These are phyloP conservation scores for Prunus armeniaca DNA, from an alignment of 306 rosid species.

Conservation along the genomic window DNA sequence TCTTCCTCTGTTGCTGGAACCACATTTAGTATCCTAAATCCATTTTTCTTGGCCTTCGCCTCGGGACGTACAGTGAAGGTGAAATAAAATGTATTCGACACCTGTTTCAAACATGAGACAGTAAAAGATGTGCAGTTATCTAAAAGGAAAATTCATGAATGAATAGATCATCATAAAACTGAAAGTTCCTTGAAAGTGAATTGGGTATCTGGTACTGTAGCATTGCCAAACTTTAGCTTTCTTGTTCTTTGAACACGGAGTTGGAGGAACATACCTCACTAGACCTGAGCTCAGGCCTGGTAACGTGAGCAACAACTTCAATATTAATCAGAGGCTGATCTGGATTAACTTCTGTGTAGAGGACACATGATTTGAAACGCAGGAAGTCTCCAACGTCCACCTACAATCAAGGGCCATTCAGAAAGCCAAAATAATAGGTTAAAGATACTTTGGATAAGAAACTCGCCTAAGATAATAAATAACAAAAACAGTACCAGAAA, in stretches of 20 bases:
- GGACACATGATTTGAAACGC: conserved; percentile 82
- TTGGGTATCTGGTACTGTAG: not conserved
- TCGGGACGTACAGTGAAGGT: conserved; percentile 83
- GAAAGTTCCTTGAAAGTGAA: not conserved
- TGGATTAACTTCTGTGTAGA: conserved; percentile 69
- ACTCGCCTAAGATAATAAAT: not conserved
- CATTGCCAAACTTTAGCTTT: not conserved
- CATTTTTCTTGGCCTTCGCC: conserved; percentile 60
- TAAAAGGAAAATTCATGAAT: not conserved
- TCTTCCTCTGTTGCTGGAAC: conserved; percentile 98
- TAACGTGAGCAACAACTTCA: conserved; percentile 98
- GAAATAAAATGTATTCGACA: conserved; percentile 80
- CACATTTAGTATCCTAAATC: conserved; percentile 59
- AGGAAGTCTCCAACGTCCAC: conserved; percentile 97
- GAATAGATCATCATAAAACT: not conserved
- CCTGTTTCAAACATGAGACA: conserved; percentile 33
- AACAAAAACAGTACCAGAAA: not conserved
- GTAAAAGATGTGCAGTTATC: not conserved
- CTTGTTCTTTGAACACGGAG: conserved; percentile 2
- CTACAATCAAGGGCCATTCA: conserved; percentile 27
- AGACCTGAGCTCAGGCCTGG: conserved; percentile 83
- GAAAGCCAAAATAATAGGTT: not conserved
- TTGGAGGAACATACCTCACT: conserved; percentile 62
- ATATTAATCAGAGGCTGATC: conserved; percentile 84
- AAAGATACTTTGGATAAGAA: not conserved